These are phyloP conservation scores for Centella asiatica DNA, from an alignment of 129 eudicot genomes.

Conservation along the genomic window DNA sequence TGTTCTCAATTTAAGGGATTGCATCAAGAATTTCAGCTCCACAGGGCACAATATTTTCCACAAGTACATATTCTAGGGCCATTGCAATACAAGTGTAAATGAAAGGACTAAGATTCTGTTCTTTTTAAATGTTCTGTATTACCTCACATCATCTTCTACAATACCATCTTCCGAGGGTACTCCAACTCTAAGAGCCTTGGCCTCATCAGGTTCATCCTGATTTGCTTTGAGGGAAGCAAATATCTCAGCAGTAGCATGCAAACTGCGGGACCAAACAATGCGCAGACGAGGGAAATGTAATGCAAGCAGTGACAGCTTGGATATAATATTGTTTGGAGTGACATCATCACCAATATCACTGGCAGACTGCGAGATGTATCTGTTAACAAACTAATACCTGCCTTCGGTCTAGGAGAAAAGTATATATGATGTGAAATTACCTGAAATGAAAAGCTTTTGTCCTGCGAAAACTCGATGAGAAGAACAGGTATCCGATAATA, in stretches of 20 bases:
- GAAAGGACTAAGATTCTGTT: too few relatives aligned
- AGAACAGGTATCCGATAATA: constrained; percentile 88
- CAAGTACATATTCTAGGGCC: neutral
- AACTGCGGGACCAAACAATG: constrained; percentile 93
- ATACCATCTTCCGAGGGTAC: constrained; percentile 95
- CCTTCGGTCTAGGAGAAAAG: neutral
- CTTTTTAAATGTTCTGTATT: too few relatives aligned
- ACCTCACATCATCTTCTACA: constrained; percentile 84
- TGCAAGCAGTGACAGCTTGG: constrained; percentile 73
- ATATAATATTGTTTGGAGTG: constrained; percentile 65
- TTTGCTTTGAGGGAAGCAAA: constrained; percentile 77
- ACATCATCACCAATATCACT: constrained; percentile 91
- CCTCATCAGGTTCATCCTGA: constrained; percentile 96
- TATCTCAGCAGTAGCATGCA: constrained; percentile 98
- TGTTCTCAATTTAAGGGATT: too few relatives aligned
- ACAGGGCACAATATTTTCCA: neutral
- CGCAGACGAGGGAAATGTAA: constrained; percentile 95
- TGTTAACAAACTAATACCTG: constrained; percentile 1
- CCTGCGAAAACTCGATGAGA: constrained; percentile 91
- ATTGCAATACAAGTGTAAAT: too few relatives aligned
- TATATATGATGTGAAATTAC: constrained; percentile 16
- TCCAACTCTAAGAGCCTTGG: constrained; percentile 88
- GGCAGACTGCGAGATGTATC: constrained; percentile 55
- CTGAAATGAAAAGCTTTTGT: constrained; percentile 96
- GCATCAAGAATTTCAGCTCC: neutral